These are phyloP conservation scores for Candida broadrunensis DNA, from an alignment of 805 yeast genomes.

Conservation along the genomic window DNA sequence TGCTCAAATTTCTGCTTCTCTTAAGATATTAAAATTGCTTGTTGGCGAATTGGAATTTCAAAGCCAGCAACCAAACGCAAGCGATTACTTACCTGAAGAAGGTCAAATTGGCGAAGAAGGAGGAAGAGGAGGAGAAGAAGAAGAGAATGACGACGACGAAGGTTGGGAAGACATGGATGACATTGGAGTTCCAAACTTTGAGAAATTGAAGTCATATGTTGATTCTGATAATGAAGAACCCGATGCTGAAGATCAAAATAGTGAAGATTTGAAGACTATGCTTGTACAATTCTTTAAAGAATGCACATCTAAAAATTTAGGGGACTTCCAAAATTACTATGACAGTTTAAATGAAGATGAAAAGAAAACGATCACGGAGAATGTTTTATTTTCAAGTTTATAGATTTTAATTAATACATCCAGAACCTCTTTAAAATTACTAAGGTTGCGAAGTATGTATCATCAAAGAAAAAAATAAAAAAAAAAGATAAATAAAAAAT, in stretches of 20 bases:
- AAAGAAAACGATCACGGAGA: conserved; percentile 50
- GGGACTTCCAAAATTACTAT: conserved; percentile 53
- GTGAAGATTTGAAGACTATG: conserved; percentile 34
- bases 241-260: conserved; percentile 23
- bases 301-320: conserved; percentile 46
- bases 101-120: conserved; percentile 35
- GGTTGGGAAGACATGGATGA: conserved; percentile 82
- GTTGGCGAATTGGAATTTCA: conserved; percentile 69
- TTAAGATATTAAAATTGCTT: conserved; percentile 70
- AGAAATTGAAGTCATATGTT: conserved; percentile 58
- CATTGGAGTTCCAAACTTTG: conserved; percentile 59
- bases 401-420: neutral
- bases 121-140: conserved; percentile 22
- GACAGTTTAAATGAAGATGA: conserved; percentile 50
- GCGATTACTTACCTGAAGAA: conserved; percentile 28
- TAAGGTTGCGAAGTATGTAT: neutral
- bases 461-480: too few relatives aligned
- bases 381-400: conserved; percentile 30
- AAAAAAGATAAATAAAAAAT: too few relatives aligned
- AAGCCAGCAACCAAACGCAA: conserved; percentile 45
- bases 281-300: conserved; percentile 55
- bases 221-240: conserved; percentile 42
- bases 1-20: conserved; percentile 63
- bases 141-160: conserved; percentile 41
- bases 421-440: neutral